Base-by-base conservation (phyloP, 2,329 filamentous ascomycete species). In the Colletotrichum filicis region DNA sequence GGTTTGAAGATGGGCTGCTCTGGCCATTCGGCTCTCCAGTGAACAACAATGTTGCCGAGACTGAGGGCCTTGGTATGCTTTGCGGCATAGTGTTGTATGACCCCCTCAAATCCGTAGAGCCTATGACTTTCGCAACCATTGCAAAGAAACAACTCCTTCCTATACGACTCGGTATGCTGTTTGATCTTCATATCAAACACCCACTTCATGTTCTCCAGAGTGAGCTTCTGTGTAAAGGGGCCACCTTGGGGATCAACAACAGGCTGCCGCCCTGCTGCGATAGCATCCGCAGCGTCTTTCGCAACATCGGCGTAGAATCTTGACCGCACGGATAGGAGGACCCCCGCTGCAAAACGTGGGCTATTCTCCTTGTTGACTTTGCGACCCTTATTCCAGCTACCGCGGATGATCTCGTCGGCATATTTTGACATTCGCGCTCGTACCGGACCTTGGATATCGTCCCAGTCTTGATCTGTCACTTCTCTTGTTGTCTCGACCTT, bases 191-290 rank as follows among this genome's bases (percentile, higher is more conserved):
- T 90, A 78, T 95, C 93, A 79, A 93, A 95, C 35, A 95, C 85
- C 91, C 92, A 96, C 81, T 93, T 95, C 93, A 97, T 95, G 78
- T 95, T 95, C 79, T 96, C 94, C 76, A 97, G 83, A 1, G 92
- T 93, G 65, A 96, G 85, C 78, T 88, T 92, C 79, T 90, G 87
- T 30, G 87, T 90, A 76, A 86, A 89, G 7, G 89, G 86, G 0
- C 87, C 88, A 74, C 87, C 83, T 2, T 84, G 83, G 8, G 87
- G 86, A 74, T 92, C 89, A 11, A 79, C 67, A 32, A 81, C 77
- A 5, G 85, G 84, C 68, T 84, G 75, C 74, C 81, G 83, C 42
- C 89, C 86, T 65, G 86, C 84, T 52, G 85, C 85, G 12, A 81
- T 82, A 28, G 85, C 81, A 16, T 84, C 83, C 52, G 84, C 83